phyloP scores from a whole-genome alignment of 192 early-diverging fungal genomes.

The Coemansia sp. region DNA sequence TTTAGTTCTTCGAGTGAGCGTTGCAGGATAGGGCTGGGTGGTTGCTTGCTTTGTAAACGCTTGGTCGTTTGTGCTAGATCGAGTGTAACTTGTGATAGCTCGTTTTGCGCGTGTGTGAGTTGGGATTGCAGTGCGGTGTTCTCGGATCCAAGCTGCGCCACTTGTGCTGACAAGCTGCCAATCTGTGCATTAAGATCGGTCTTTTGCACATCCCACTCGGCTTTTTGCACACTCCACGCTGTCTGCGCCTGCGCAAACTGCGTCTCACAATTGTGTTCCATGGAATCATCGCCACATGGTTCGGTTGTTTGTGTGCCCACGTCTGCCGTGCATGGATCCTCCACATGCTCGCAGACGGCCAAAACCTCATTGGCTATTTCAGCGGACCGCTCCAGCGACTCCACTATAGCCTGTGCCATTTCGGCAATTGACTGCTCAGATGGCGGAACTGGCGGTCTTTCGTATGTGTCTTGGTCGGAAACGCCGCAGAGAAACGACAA shows the following conservation, averaged over 20 bases:
- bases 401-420: constrained; percentile 20
- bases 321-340: background rate
- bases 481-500: background rate
- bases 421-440: constrained; percentile 6
- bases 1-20: background rate
- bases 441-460: constrained; percentile 13
- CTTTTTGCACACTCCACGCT: background rate
- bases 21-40: too few relatives aligned
- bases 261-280: too few relatives aligned
- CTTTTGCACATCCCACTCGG: background rate
- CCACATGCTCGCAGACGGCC: background rate
- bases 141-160: background rate
- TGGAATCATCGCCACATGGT: too few relatives aligned
- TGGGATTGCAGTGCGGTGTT: background rate
- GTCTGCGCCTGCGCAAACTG: background rate
- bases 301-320: too few relatives aligned
- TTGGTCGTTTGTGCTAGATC: too few relatives aligned
- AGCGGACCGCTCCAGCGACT: constrained; percentile 24
- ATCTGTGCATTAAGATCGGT: background rate
- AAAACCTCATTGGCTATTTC: constrained; percentile 23
- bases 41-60: too few relatives aligned
- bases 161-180: background rate
- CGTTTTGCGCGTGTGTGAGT: background rate
- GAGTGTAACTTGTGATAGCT: background rate
- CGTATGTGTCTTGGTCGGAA: constrained; percentile 1